These are phyloP conservation scores for Talaromyces stipitatus DNA, from an alignment of 495 filamentous ascomycete genomes.

Conservation along the genomic window DNA sequence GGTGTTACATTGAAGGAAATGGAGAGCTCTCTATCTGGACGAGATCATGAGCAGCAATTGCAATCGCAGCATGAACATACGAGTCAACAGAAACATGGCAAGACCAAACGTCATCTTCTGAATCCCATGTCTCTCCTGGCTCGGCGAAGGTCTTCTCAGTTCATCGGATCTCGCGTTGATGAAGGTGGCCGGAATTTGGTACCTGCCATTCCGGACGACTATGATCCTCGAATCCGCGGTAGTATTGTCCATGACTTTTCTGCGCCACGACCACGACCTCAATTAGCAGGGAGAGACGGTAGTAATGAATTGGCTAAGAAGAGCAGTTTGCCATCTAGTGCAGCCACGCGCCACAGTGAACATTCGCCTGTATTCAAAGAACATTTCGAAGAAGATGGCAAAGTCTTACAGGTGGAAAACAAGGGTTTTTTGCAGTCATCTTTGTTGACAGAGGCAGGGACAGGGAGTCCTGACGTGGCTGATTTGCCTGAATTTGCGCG, in stretches of 20 bases:
- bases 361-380: conserved; percentile 61
- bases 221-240: conserved; percentile 79
- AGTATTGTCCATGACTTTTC: conserved; percentile 88
- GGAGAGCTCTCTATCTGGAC: conserved; percentile 11
- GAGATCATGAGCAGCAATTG: conserved; percentile 9
- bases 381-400: conserved; percentile 57
- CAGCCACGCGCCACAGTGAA: conserved; percentile 30
- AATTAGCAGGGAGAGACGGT: conserved; percentile 6
- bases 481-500: conserved; percentile 42
- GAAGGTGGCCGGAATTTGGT: conserved; percentile 44
- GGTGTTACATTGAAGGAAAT: conserved; percentile 16
- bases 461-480: conserved; percentile 26
- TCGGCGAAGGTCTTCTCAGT: conserved; percentile 48
- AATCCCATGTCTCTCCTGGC: conserved; percentile 63
- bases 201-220: conserved; percentile 60
- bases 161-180: conserved; percentile 32
- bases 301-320: conserved; percentile 6
- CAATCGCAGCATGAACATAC: not conserved
- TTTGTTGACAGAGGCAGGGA: conserved; percentile 29
- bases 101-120: conserved; percentile 56
- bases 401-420: conserved; percentile 40
- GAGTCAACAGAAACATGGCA: conserved; percentile 37
- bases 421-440: conserved; percentile 40
- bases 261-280: conserved; percentile 61
- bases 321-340: conserved; percentile 15